Conservation (phyloP, 2,329 filamentous ascomycete genomes). For the Neoascochyta sp. region DNA sequence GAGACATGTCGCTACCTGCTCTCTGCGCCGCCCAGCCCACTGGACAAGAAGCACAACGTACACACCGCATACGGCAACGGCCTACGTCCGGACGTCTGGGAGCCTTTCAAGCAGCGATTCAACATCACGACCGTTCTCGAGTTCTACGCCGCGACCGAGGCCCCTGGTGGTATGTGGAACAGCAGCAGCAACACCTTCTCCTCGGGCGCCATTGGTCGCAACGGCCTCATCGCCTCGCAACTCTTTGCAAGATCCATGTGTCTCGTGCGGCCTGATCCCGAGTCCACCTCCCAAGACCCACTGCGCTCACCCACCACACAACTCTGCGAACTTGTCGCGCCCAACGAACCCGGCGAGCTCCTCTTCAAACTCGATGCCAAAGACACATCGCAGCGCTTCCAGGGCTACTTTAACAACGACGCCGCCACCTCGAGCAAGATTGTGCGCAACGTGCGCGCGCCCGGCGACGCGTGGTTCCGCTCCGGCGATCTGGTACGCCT, state of each 20-base stretch:
- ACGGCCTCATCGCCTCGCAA: slow-evolving; percentile 58
- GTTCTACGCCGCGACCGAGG: slow-evolving; percentile 45
- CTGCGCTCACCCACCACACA: slow-evolving; percentile 62
- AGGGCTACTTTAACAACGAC: slow-evolving; percentile 60
- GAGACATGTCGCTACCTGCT: slow-evolving; percentile 40
- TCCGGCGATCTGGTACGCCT: slow-evolving; percentile 35
- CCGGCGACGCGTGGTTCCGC: slow-evolving; percentile 39
- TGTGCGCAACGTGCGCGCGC: slow-evolving; percentile 30
- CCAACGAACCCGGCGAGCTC: slow-evolving; percentile 67
- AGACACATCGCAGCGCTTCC: slow-evolving; percentile 50
- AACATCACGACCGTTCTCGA: slow-evolving; percentile 37
- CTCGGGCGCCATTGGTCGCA: slow-evolving; percentile 65
- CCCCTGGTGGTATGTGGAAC: slow-evolving; percentile 59
- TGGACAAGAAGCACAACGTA: slow-evolving; percentile 34
- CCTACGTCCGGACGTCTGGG: slow-evolving; percentile 42
- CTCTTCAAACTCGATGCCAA: slow-evolving; percentile 43
- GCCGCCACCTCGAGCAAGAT: slow-evolving; percentile 34
- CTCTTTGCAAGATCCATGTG: slow-evolving; percentile 53
- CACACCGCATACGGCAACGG: slow-evolving; percentile 39
- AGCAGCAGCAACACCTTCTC: slow-evolving; percentile 53
- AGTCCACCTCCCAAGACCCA: slow-evolving; percentile 57
- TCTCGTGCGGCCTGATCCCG: slow-evolving; percentile 64
- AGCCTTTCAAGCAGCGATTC: slow-evolving; percentile 41
- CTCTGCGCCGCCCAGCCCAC: slow-evolving; percentile 27
- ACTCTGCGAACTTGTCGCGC: slow-evolving; percentile 59